Evolutionary conservation across 768 basidiomycete species (phyloP).

Genomic region (Tephrocybe rancida): DNA sequence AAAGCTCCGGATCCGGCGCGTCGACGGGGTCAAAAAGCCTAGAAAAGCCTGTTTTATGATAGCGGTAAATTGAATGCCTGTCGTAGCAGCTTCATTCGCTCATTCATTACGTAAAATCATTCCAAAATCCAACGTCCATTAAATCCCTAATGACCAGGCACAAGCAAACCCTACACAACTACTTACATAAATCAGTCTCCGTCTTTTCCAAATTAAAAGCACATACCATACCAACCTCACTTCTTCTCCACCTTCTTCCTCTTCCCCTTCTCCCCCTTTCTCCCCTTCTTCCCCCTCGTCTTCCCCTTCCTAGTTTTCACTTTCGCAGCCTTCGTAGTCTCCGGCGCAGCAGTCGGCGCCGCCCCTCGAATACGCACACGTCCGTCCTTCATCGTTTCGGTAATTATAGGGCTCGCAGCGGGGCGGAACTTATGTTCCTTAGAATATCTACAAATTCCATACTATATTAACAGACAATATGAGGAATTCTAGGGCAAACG

Average conservation of each 20-base stretch:
- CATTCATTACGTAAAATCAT: too few species aligned
- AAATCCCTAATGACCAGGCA: too few species aligned
- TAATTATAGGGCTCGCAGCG: slow-evolving; percentile 83
- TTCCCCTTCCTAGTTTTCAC: slow-evolving; percentile 23
- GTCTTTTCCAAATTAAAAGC: too few species aligned
- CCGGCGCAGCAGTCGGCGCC: slow-evolving; percentile 38
- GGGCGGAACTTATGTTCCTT: slow-evolving; percentile 82
- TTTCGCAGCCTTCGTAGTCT: slow-evolving; percentile 8
- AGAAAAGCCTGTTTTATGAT: too few species aligned
- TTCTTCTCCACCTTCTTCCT: slow-evolving; percentile 21
- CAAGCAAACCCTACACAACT: too few species aligned
- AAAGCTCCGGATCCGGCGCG: too few species aligned
- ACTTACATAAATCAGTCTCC: too few species aligned
- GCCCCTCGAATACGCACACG: slow-evolving; percentile 73
- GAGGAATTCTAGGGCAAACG: slow-evolving; percentile 18
- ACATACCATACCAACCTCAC: too few species aligned
- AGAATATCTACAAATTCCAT: slow-evolving; percentile 60
- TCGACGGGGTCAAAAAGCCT: too few species aligned
- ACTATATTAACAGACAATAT: not conserved
- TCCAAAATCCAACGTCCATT: too few species aligned
- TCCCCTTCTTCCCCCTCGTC: slow-evolving; percentile 15
- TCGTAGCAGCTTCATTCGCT: too few species aligned
- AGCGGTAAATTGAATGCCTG: too few species aligned
- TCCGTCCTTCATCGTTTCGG: slow-evolving; percentile 75
- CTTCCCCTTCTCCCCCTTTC: slow-evolving; percentile 17